Base-by-base conservation (phyloP, 2,329 filamentous ascomycete species). In the Trichoderma harzianum region DNA sequence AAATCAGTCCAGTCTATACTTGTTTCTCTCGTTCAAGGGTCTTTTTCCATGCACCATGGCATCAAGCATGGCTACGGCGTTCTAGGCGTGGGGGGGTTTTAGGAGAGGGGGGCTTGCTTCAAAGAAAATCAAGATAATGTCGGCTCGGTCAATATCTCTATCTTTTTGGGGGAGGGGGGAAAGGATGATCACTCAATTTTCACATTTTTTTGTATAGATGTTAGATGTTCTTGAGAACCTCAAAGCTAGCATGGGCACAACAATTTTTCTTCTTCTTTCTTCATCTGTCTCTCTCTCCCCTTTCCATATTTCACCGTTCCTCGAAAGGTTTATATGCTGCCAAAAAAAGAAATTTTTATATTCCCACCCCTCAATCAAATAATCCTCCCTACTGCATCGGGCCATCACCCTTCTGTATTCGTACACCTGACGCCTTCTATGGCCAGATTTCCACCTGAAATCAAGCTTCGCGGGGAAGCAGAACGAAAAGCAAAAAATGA, bases 1-100 rank as follows among this genome's bases (percentile, higher is more conserved):
- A 3, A 55, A 30, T 39, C 24, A 14, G 53, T 66, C 30, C 30
- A 36, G 43, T 62, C 34, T 47, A 18, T 43, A 34, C 62, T 65
- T 53, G 5, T 58, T 68, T 21, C n/a, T 62, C n/a, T 61, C 30
- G 43, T 57, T 47, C 26, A 51, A 28, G 26, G 51, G 62, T 34
- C 21, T 36, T 14, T 57, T 14, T 62, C 57, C 57, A 67, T 66
- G 63, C 28, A 65, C 57, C 72, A 72, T 47, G 21, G 24, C 55
- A 30, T 72, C 71, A 72, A 74, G 73, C 73, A 78, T 77, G 73
- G 72, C 72, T 72, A 73, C 70, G 77, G 79, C 78, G 78, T 79
- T 80, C 72, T 74, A 76, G 77, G 74, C 69, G 72, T 75, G 32
- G 64, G 79, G 78, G 74, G 78, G 77, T 77, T 77, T 76, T 72